Evolutionary conservation across 768 basidiomycete genomes (phyloP).

Genomic region (Lactifluus volemus): DNA sequence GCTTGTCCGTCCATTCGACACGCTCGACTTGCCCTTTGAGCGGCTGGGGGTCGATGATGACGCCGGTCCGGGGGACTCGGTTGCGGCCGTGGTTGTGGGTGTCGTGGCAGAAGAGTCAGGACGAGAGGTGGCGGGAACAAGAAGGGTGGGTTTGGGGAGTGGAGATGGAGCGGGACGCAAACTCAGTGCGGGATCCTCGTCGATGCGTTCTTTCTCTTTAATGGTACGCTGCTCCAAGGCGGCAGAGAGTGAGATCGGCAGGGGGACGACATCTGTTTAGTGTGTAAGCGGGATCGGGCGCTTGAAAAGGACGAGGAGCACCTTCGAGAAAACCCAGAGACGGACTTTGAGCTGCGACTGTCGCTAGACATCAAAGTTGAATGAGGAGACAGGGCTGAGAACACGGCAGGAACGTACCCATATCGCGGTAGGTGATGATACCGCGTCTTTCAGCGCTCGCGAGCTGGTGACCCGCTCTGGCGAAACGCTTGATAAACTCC

Average conservation of each 20-base stretch:
- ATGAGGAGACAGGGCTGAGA: not conserved
- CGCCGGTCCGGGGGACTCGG: conserved; percentile 1
- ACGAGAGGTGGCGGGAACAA: not conserved
- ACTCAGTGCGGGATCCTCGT: conserved; percentile 19
- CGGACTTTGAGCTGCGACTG: conserved; percentile 2
- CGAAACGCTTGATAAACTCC: conserved; percentile 19
- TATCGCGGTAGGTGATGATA: conserved; percentile 18
- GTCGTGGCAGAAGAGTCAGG: conserved; percentile 12
- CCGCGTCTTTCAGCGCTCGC: conserved; percentile 10
- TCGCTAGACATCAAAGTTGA: not conserved
- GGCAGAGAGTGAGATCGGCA: conserved; percentile 12
- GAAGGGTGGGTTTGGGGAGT: conserved; percentile 3
- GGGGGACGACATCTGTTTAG: conserved; percentile 14
- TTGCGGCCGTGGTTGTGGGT: not conserved
- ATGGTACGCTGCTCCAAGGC: conserved; percentile 13
- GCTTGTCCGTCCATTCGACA: conserved; percentile 10
- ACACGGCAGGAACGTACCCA: conserved; percentile 11
- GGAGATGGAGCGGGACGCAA: not conserved
- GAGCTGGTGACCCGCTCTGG: conserved; percentile 13
- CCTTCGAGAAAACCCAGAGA: conserved; percentile 18
- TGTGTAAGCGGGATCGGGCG: not conserved
- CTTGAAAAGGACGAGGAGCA: not conserved
- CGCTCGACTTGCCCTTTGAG: conserved; percentile 3
- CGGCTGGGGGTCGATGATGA: not conserved
- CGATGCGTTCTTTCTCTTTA: conserved; percentile 18